Base-by-base conservation (phyloP, 257 asterid species). In the Sherardia arvensis region DNA sequence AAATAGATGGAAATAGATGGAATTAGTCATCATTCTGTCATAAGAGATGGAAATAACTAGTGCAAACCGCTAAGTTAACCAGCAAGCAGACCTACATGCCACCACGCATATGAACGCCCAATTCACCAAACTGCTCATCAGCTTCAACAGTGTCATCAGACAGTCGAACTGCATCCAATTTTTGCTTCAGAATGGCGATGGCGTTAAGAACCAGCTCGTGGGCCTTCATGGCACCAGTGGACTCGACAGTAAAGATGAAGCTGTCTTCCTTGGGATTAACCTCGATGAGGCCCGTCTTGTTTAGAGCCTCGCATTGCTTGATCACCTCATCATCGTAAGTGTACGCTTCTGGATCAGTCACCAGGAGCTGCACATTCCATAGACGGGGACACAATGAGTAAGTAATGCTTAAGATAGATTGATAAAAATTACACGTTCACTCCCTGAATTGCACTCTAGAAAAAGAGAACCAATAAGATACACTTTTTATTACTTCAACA, bases 41-140 rank as follows among this genome's bases (percentile, higher is more conserved):
- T 33, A 8, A 30, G 8, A 15, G 23, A 59, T 5, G 28, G 36
- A 12, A 23, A 58, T 36, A 30, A 17, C 47, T 3, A 36, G 49
- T 0, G 36, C 21, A 21, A 62, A 32, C 0, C 21, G 60, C 66
- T 28, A 18, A 14, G 14, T 58, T 43, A 20, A 25, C 23, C 20
- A 23, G 22, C 62, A 65, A 32, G 59, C 25, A n/a, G n/a, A n/a
- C 66, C 56, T 60, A 59, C 71, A 66, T 20, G 10, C 97, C 96
- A 10, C 99, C 99, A 14, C 97, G 94, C 97, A 93, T 85, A 77
- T 93, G 99, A 10, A 95, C 99, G 56, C 97, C 99, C 91, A 93
- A 73, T 77, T 93, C 97, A 9, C 94, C 93, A 65, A 93, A 93
- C 79, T 93, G 99, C 66, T 90, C 99, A 66, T 93, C 99, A 51